Percentiles rank a stretch among this genome's conserved stretches.
Conservation (phyloP, 495 filamentous ascomycete species). For the Saxophila tyrrhenica region DNA sequence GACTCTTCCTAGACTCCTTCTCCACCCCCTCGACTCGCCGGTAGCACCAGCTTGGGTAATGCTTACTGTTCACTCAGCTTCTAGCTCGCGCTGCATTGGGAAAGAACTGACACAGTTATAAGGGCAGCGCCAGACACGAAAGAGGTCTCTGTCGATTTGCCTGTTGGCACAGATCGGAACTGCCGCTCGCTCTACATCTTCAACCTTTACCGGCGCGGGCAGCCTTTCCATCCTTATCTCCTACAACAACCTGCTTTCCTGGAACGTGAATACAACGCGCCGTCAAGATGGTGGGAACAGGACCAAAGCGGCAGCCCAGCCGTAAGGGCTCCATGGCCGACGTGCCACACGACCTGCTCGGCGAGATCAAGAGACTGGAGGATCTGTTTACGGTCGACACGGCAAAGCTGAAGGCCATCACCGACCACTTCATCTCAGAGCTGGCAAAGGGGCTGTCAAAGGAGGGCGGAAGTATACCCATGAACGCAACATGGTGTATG, state of each 20-base stretch:
- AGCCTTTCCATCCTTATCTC: too few species aligned
- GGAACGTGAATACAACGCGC: too few species aligned
- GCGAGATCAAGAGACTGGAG: slow-evolving; percentile 78
- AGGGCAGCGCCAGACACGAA: too few species aligned
- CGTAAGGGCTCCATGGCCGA: slow-evolving; percentile 71
- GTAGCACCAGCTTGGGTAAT: neutral
- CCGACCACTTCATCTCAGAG: slow-evolving; percentile 77
- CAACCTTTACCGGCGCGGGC: neutral
- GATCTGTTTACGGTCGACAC: slow-evolving; percentile 70
- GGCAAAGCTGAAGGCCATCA: slow-evolving; percentile 76
- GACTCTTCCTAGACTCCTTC: neutral
- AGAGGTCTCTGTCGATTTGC: too few species aligned
- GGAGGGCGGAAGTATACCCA: slow-evolving; percentile 89
- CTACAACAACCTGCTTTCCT: too few species aligned
- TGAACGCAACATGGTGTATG: slow-evolving; percentile 99
- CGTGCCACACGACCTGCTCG: slow-evolving; percentile 71
- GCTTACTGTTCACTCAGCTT: neutral
- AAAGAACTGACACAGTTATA: neutral
- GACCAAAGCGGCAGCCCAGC: slow-evolving; percentile 57
- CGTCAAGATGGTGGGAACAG: slow-evolving; percentile 32
- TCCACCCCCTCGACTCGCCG: too few species aligned
- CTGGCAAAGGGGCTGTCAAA: slow-evolving; percentile 63
- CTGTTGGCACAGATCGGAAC: neutral
- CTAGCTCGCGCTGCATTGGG: neutral
- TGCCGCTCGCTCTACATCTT: neutral